phyloP scores from a whole-genome alignment of 2,329 filamentous ascomycete genomes.

The Fusarium stilboides region DNA sequence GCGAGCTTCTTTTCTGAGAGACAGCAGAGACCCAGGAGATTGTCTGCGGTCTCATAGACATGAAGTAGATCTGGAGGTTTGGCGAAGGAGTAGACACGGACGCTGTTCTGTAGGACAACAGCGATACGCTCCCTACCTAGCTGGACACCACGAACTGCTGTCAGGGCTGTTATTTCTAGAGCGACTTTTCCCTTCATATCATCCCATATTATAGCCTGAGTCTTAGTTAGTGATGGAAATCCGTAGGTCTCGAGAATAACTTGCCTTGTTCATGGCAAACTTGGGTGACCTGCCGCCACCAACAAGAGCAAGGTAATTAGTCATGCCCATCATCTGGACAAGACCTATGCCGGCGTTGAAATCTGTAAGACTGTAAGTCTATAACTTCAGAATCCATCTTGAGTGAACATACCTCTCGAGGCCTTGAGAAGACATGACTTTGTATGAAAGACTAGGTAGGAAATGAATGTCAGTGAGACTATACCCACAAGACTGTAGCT shows the following conservation, averaged over 20 bases:
- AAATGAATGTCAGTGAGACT: constrained; percentile 28
- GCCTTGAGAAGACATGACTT: constrained; percentile 79
- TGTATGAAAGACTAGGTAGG: constrained; percentile 78
- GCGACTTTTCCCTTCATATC: constrained; percentile 81
- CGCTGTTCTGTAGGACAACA: constrained; percentile 84
- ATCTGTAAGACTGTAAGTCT: constrained; percentile 61
- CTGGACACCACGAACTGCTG: constrained; percentile 84
- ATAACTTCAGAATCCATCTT: not conserved
- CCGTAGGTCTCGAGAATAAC: not conserved
- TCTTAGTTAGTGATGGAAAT: constrained; percentile 5
- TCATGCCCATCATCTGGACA: constrained; percentile 88
- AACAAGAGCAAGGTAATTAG: constrained; percentile 90
- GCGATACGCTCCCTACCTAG: constrained; percentile 83
- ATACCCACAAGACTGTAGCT: constrained; percentile 8
- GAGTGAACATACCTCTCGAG: constrained; percentile 59
- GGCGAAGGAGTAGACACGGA: constrained; percentile 85
- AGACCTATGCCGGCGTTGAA: constrained; percentile 87
- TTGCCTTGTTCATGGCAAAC: constrained; percentile 87
- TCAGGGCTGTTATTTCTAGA: constrained; percentile 85
- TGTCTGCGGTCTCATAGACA: constrained; percentile 88
- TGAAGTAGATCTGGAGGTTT: constrained; percentile 79
- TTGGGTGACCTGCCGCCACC: constrained; percentile 89
- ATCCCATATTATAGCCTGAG: constrained; percentile 89
- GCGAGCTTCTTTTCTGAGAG: constrained; percentile 81
- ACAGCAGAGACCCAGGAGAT: constrained; percentile 84